These are phyloP conservation scores for Chalciporus chontae DNA, from an alignment of 768 basidiomycete species.

Conservation along the genomic window DNA sequence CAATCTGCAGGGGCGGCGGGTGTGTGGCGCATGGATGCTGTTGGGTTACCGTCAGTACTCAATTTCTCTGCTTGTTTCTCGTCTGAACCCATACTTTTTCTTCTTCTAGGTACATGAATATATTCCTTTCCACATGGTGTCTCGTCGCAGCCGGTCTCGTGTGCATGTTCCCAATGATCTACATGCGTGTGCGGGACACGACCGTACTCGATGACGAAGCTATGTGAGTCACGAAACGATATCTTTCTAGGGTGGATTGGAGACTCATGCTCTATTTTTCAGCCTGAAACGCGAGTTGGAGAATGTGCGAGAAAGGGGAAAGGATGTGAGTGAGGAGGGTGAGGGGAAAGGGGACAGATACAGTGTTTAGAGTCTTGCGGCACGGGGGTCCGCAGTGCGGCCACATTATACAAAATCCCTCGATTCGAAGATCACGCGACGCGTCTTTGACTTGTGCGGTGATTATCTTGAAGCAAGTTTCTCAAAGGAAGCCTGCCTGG, in stretches of 20 bases:
- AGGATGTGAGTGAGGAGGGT: no score
- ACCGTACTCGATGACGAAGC: conserved; percentile 53
- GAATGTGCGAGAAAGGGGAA: background rate
- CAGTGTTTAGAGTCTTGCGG: no score
- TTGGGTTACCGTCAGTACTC: conserved; percentile 55
- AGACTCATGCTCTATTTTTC: background rate
- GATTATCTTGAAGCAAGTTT: no score
- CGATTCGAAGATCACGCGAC: no score
- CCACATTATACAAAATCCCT: no score
- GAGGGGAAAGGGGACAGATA: no score
- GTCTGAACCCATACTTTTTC: background rate
- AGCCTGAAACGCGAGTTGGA: conserved; percentile 9
- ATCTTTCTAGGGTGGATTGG: no score
- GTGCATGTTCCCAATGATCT: conserved; percentile 70
- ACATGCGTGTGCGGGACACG: conserved; percentile 59
- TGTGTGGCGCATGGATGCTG: conserved; percentile 65
- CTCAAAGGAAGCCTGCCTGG: no score
- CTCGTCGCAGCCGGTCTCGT: conserved; percentile 60
- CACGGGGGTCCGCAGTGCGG: no score
- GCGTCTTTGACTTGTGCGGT: no score
- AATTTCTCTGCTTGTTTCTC: background rate
- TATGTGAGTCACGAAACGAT: conserved; percentile 37
- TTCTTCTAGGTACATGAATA: conserved; percentile 56
- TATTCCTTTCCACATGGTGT: conserved; percentile 70
- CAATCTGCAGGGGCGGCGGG: conserved; percentile 75